Evolutionary conservation across 345 rosid species (phyloP).

Genomic region (Nephelium lappaceum): DNA sequence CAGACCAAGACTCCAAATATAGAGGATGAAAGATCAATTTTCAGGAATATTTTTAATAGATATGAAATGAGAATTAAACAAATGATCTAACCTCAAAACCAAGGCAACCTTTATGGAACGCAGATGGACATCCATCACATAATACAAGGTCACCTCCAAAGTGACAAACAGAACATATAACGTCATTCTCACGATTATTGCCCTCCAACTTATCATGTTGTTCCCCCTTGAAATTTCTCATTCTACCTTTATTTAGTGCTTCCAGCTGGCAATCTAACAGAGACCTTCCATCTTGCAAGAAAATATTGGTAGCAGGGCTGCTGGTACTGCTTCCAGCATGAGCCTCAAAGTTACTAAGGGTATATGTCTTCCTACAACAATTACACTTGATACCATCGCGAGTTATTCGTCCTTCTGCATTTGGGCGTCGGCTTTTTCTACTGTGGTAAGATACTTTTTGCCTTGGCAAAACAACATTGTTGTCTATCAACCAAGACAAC

Average conservation of each 20-base stretch:
- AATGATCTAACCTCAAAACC: conserved; percentile 55
- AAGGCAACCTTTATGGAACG: conserved; percentile 74
- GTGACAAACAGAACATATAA: conserved; percentile 72
- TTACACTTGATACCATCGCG: conserved; percentile 71
- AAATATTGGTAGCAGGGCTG: conserved; percentile 58
- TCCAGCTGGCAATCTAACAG: conserved; percentile 62
- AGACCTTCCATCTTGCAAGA: conserved; percentile 79
- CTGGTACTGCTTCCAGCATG: conserved; percentile 49
- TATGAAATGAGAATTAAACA: conserved; percentile 10
- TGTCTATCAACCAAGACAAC: conserved; percentile 78
- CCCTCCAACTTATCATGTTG: conserved; percentile 30
- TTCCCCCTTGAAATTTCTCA: conserved; percentile 27
- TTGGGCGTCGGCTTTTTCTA: conserved; percentile 29
- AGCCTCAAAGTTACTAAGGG: conserved; percentile 50
- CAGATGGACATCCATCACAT: conserved; percentile 86
- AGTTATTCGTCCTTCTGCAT: conserved; percentile 57
- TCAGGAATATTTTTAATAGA: not conserved
- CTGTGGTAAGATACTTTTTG: conserved; percentile 48
- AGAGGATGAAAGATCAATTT: not conserved
- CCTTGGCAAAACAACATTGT: conserved; percentile 59
- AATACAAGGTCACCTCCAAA: conserved; percentile 77
- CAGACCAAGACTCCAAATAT: not conserved
- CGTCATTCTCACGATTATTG: conserved; percentile 50
- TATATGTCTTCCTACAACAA: conserved; percentile 60
- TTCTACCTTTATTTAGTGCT: conserved; percentile 28